phyloP scores from a whole-genome alignment of 768 basidiomycete species.

The Phanerodontia chrysosporium region DNA sequence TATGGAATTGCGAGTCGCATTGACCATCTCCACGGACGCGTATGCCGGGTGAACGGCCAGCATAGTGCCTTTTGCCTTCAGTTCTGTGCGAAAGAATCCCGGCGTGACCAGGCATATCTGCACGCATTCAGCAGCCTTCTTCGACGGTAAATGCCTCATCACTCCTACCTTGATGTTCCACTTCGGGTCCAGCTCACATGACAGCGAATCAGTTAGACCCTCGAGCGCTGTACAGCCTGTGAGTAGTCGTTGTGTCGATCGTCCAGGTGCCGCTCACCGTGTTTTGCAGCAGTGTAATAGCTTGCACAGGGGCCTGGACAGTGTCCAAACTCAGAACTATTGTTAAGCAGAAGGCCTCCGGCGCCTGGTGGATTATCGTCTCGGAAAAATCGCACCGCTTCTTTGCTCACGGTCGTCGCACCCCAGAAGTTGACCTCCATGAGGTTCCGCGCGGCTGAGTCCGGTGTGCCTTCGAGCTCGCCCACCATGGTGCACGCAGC shows the following conservation, averaged over 20 bases:
- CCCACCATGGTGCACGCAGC: constrained; percentile 30
- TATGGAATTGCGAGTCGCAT: not conserved
- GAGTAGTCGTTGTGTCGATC: too few relatives aligned
- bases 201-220: constrained; percentile 35
- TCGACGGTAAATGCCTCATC: constrained; percentile 26
- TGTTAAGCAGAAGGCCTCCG: constrained; percentile 19
- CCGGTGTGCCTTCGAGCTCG: constrained; percentile 35
- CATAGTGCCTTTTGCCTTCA: not conserved
- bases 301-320: not conserved
- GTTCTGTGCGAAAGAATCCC: not conserved
- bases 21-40: not conserved
- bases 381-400: constrained; percentile 29
- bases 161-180: constrained; percentile 43
- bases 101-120: not conserved
- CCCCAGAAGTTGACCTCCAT: constrained; percentile 34
- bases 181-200: constrained; percentile 37
- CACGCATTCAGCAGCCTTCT: not conserved
- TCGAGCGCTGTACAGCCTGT: constrained; percentile 31
- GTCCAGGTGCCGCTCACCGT: constrained; percentile 7
- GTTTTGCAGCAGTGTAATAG: constrained; percentile 12
- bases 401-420: constrained; percentile 12
- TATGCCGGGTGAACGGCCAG: not conserved
- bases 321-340: constrained; percentile 1
- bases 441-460: constrained; percentile 28
- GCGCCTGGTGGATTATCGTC: constrained; percentile 18